Conservation (phyloP, 257 asterid species). For the Rehmannia glutinosa region DNA sequence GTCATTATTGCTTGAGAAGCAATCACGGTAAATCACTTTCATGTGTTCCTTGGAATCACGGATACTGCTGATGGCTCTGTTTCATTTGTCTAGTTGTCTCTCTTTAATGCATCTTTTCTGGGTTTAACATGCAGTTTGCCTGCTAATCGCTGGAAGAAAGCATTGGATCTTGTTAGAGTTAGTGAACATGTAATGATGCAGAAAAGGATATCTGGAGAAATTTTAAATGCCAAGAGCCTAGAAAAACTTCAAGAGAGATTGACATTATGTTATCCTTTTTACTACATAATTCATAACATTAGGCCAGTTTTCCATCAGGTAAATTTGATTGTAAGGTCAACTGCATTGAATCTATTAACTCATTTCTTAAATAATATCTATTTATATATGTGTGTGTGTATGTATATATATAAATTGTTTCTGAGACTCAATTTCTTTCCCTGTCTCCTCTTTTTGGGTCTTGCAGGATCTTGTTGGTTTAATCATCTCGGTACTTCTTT, state of each 20-base stretch:
- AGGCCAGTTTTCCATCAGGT: slow-evolving; percentile 88
- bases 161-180: slow-evolving; percentile 66
- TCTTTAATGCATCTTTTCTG: too few species aligned
- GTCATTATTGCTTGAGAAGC: slow-evolving; percentile 36
- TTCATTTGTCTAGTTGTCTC: not conserved
- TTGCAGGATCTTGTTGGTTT: slow-evolving; percentile 86
- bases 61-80: slow-evolving; percentile 8
- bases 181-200: slow-evolving; percentile 50
- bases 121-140: slow-evolving; percentile 54
- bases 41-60: not conserved
- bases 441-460: slow-evolving; percentile 10
- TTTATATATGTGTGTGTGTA: not conserved
- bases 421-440: not conserved
- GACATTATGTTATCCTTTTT: slow-evolving; percentile 40
- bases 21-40: slow-evolving; percentile 41
- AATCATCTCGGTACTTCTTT: slow-evolving; percentile 66
- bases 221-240: slow-evolving; percentile 46
- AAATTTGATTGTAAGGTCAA: not conserved
- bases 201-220: slow-evolving; percentile 51
- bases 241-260: slow-evolving; percentile 47
- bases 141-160: slow-evolving; percentile 68
- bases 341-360: not conserved
- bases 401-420: too few species aligned
- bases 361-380: not conserved
- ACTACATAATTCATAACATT: slow-evolving; percentile 52